Conservation (phyloP, 192 early-diverging fungal genomes). For the Allomyces macrogynus region DNA sequence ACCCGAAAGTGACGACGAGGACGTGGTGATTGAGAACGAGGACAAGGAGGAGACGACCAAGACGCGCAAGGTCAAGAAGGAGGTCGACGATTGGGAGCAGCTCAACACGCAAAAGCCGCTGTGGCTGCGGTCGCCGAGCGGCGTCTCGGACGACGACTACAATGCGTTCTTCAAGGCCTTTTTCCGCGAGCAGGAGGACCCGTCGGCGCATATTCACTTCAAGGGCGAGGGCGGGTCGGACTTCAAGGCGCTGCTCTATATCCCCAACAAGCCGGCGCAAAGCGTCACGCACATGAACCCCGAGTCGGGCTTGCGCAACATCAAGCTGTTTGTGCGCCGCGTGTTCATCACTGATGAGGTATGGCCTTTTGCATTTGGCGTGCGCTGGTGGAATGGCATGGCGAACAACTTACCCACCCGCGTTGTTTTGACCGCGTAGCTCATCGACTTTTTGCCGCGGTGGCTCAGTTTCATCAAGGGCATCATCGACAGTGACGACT, state of each 20-base stretch:
- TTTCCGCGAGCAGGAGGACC: slow-evolving; percentile 43
- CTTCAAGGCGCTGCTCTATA: slow-evolving; percentile 71
- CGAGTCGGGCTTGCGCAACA: slow-evolving; percentile 30
- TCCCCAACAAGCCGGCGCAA: slow-evolving; percentile 41
- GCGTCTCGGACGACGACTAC: slow-evolving; percentile 66
- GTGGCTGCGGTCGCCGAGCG: slow-evolving; percentile 67
- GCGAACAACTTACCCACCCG: neutral
- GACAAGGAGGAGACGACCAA: slow-evolving; percentile 18
- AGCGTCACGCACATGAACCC: slow-evolving; percentile 27
- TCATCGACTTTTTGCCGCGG: slow-evolving; percentile 62
- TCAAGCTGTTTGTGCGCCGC: slow-evolving; percentile 86
- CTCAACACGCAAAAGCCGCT: slow-evolving; percentile 77
- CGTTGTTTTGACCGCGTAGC: slow-evolving; percentile 4
- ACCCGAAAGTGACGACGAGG: slow-evolving; percentile 11
- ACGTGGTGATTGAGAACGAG: slow-evolving; percentile 28
- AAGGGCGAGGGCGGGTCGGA: slow-evolving; percentile 85
- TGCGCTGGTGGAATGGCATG: neutral
- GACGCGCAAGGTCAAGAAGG: slow-evolving; percentile 31
- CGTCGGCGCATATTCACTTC: slow-evolving; percentile 73
- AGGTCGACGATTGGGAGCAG: slow-evolving; percentile 45
- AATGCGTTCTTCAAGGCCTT: slow-evolving; percentile 71
- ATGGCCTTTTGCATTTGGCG: neutral
- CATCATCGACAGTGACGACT: slow-evolving; percentile 85
- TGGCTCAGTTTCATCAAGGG: slow-evolving; percentile 87
- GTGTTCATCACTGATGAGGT: slow-evolving; percentile 91